Conservation (phyloP, 2,329 filamentous ascomycete genomes). For the Aspergillus aculeatus region DNA sequence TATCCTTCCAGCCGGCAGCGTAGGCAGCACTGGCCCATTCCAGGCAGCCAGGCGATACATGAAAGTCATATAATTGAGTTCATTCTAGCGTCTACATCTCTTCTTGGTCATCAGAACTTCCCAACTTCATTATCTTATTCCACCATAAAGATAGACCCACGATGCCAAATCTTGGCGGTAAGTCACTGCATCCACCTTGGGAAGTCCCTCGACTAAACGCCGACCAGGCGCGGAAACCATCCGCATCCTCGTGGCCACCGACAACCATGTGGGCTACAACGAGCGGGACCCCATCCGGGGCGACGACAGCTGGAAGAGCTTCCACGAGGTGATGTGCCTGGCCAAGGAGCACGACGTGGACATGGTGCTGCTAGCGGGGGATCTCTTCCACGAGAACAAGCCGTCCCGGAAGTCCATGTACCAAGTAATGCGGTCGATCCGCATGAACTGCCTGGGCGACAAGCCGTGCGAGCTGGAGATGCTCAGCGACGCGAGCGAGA, state of each 20-base stretch:
- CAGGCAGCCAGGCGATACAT: not conserved
- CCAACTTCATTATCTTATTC: not conserved
- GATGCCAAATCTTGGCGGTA: constrained; percentile 32
- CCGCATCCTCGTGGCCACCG: constrained; percentile 87
- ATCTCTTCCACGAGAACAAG: constrained; percentile 97
- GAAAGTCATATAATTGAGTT: not conserved
- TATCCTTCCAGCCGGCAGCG: no score
- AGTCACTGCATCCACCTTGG: constrained; percentile 1
- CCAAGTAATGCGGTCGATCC: constrained; percentile 91
- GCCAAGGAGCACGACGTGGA: constrained; percentile 88
- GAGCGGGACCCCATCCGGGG: constrained; percentile 92
- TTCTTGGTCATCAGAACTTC: not conserved
- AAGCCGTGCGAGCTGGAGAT: constrained; percentile 95
- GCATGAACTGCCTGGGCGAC: constrained; percentile 90
- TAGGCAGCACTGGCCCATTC: not conserved
- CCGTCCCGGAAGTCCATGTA: constrained; percentile 94
- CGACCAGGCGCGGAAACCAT: constrained; percentile 72
- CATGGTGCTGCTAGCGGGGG: constrained; percentile 92
- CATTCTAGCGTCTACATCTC: not conserved
- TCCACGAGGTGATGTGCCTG: constrained; percentile 90
- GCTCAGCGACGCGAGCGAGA: constrained; percentile 85
- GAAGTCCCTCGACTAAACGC: not conserved
- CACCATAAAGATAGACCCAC: not conserved
- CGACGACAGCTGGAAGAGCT: constrained; percentile 94
- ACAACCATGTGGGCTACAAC: constrained; percentile 96